phyloP scores from a whole-genome alignment of 352 stramenopile genomes.

The Globisporangium cylindrosporum region DNA sequence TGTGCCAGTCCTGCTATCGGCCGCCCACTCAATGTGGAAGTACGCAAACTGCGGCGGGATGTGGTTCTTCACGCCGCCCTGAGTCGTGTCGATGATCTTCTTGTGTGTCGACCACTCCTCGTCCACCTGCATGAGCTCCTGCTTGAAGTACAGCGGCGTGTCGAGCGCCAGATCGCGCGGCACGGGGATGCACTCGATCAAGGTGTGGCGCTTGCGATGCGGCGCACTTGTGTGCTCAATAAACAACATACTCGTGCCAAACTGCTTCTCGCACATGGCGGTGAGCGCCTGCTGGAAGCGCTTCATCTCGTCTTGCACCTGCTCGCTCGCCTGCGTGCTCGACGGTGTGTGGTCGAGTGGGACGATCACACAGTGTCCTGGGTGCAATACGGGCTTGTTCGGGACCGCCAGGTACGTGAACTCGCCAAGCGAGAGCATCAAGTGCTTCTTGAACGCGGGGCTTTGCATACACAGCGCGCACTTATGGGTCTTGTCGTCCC shows the following conservation, averaged over 20 bases:
- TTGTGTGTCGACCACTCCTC: constrained; percentile 81
- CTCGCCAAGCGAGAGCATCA: constrained; percentile 77
- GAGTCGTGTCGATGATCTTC: constrained; percentile 74
- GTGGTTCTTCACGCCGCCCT: constrained; percentile 54
- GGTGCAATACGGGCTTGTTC: constrained; percentile 50
- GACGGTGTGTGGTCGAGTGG: constrained; percentile 70
- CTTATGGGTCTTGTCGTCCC: constrained; percentile 63
- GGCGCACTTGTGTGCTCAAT: constrained; percentile 75
- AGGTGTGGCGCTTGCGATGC: constrained; percentile 57
- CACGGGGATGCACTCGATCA: constrained; percentile 81
- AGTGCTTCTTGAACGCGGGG: constrained; percentile 72
- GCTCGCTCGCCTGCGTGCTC: constrained; percentile 53
- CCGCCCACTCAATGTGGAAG: constrained; percentile 79
- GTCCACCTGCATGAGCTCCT: constrained; percentile 74
- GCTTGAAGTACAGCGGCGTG: constrained; percentile 80
- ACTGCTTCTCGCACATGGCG: constrained; percentile 55
- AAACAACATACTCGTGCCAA: constrained; percentile 65
- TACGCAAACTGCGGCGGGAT: constrained; percentile 80
- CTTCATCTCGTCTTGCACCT: constrained; percentile 59
- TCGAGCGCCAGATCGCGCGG: constrained; percentile 55
- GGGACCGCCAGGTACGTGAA: constrained; percentile 72
- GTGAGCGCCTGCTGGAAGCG: constrained; percentile 62
- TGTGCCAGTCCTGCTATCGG: neutral
- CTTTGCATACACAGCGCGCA: constrained; percentile 72
- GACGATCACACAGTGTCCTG: constrained; percentile 70